Evolutionary conservation across 2,329 filamentous ascomycete species (phyloP).

Genomic region (Cladosporium austrohemisphaericum): DNA sequence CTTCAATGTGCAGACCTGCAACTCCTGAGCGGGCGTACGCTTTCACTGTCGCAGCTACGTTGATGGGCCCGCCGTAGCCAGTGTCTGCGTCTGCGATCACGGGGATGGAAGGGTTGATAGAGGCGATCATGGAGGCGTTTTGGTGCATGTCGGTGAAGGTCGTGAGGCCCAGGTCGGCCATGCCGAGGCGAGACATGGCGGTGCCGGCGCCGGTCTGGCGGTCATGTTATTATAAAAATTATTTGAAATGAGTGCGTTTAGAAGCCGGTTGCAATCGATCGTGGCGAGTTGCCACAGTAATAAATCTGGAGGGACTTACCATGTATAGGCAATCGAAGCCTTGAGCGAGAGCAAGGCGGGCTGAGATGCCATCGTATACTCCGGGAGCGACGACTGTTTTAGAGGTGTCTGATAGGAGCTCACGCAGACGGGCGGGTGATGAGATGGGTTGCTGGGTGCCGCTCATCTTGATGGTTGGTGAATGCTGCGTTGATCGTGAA

Average conservation of each 20-base stretch:
- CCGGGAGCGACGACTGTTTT: conserved; percentile 56
- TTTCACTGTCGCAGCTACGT: conserved; percentile 26
- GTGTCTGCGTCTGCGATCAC: conserved; percentile 62
- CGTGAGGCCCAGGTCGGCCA: conserved; percentile 61
- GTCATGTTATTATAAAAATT: neutral
- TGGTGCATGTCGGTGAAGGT: conserved; percentile 60
- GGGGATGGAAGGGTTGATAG: conserved; percentile 52
- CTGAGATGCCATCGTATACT: conserved; percentile 66
- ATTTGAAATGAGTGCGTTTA: no score
- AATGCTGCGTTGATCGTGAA: neutral
- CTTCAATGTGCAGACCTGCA: conserved; percentile 58
- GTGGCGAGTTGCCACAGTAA: neutral
- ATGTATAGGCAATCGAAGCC: conserved; percentile 66
- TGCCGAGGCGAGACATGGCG: conserved; percentile 57
- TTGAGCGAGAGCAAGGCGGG: conserved; percentile 58
- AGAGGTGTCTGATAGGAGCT: conserved; percentile 30
- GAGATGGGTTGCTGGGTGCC: conserved; percentile 20
- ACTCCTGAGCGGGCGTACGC: conserved; percentile 47
- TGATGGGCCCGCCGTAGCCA: conserved; percentile 49
- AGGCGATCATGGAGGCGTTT: conserved; percentile 64
- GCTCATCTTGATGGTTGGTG: conserved; percentile 21
- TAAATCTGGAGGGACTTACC: conserved; percentile 44
- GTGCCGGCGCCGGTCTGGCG: conserved; percentile 64
- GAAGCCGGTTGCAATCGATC: no score
- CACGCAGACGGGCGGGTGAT: conserved; percentile 26